Percentiles rank a stretch among this genome's conserved stretches.
Evolutionary conservation across 2,329 filamentous ascomycete genomes (phyloP).

Genomic region (Penicillium capsulatum): DNA sequence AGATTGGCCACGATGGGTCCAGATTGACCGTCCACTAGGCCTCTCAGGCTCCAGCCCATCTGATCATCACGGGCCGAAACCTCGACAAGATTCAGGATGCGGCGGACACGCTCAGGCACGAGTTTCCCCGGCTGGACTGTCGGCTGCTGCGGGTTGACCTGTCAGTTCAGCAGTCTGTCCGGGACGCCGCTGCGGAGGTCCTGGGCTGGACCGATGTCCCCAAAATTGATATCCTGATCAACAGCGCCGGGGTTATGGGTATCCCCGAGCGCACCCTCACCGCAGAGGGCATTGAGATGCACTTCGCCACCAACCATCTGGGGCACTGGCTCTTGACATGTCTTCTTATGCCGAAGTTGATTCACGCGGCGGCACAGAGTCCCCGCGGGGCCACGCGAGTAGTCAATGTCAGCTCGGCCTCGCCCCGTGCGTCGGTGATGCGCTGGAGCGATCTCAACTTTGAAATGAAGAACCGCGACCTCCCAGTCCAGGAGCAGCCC

Average conservation of each 20-base stretch:
- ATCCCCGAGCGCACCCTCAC: conserved; percentile 6
- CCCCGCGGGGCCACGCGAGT: conserved; percentile 7
- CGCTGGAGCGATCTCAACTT: conserved; percentile 21
- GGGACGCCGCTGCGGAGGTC: conserved; percentile 7
- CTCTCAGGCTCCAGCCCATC: conserved; percentile 9
- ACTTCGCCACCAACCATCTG: conserved; percentile 36
- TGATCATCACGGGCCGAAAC: conserved; percentile 14
- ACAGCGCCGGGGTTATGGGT: conserved; percentile 14
- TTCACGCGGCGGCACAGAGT: conserved; percentile 25
- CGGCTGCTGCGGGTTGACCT: conserved; percentile 10
- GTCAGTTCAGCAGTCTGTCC: conserved; percentile 6
- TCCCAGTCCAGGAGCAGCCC: conserved; percentile 4
- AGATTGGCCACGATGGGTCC: too few species aligned
- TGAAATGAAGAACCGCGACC: conserved; percentile 2
- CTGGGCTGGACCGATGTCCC: conserved; percentile 5
- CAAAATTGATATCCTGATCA: conserved; percentile 11
- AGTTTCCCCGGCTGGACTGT: conserved; percentile 12
- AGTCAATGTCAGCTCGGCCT: conserved; percentile 5
- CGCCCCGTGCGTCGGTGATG: conserved; percentile 11
- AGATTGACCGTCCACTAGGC: conserved; percentile 14
- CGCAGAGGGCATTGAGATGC: conserved; percentile 34
- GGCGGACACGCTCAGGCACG: conserved; percentile 9
- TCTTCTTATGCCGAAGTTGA: conserved; percentile 6
- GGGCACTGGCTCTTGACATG: conserved; percentile 27
- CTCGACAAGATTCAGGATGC: conserved; percentile 8